These are phyloP conservation scores for Cordyceps sp. DNA, from an alignment of 2,329 filamentous ascomycete species.

Conservation along the genomic window DNA sequence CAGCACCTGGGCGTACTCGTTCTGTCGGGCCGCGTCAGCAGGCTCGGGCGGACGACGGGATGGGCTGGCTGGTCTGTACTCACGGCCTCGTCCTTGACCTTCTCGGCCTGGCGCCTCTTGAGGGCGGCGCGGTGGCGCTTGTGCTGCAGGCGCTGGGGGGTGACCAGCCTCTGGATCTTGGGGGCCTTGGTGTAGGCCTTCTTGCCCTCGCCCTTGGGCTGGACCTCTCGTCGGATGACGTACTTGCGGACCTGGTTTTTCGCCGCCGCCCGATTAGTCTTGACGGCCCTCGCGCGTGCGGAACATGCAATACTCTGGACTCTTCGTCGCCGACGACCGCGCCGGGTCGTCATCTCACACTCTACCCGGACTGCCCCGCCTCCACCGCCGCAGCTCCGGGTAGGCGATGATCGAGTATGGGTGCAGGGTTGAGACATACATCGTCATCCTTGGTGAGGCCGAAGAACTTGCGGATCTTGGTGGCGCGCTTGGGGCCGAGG, in stretches of 20 bases:
- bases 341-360: conserved; percentile 33
- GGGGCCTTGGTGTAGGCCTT: conserved; percentile 99
- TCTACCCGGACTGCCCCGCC: conserved; percentile 35
- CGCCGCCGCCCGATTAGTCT: conserved; percentile 20
- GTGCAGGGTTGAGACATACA: conserved; percentile 57
- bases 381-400: conserved; percentile 32
- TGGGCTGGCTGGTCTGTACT: too few species aligned
- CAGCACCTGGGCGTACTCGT: conserved; percentile 90
- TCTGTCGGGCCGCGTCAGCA: conserved; percentile 38
- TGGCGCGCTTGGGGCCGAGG: conserved; percentile 97
- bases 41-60: background rate
- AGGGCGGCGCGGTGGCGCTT: conserved; percentile 96
- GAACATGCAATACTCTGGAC: conserved; percentile 3
- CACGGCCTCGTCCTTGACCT: conserved; percentile 98
- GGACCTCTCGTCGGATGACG: conserved; percentile 96
- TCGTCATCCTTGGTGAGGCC: conserved; percentile 99
- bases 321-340: conserved; percentile 6
- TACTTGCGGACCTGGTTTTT: conserved; percentile 92
- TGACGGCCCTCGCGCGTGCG: conserved; percentile 3
- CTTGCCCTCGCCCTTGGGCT: conserved; percentile 95
- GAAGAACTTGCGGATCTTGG: conserved; percentile 99
- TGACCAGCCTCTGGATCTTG: conserved; percentile 99
- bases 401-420: conserved; percentile 52
- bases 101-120: conserved; percentile 95
- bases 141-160: conserved; percentile 98